These are phyloP conservation scores for Grosmannia serpens DNA, from an alignment of 2,329 filamentous ascomycete genomes.

Conservation along the genomic window DNA sequence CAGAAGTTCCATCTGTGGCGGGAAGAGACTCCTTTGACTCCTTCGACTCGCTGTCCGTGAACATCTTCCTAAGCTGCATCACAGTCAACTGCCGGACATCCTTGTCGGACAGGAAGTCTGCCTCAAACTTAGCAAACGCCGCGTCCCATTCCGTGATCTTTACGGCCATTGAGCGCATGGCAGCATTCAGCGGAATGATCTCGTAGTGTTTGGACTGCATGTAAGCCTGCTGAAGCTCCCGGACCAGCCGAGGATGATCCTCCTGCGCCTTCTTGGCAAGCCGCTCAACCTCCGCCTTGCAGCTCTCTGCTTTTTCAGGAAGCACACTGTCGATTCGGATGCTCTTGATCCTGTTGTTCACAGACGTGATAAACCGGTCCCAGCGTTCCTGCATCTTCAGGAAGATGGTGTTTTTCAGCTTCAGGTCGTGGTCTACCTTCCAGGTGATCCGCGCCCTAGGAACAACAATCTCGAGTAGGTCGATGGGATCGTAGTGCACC, in stretches of 20 bases:
- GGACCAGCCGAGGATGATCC: slow-evolving; percentile 63
- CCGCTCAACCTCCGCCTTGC: slow-evolving; percentile 68
- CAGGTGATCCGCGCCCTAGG: slow-evolving; percentile 84
- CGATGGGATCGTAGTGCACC: slow-evolving; percentile 86
- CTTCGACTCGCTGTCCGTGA: slow-evolving; percentile 78
- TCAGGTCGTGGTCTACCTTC: slow-evolving; percentile 93
- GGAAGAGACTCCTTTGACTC: slow-evolving; percentile 65
- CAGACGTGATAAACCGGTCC: slow-evolving; percentile 76
- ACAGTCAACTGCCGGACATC: slow-evolving; percentile 88
- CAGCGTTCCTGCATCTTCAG: slow-evolving; percentile 69
- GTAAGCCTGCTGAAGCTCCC: slow-evolving; percentile 78
- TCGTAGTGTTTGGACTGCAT: slow-evolving; percentile 94
- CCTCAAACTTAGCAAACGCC: slow-evolving; percentile 80
- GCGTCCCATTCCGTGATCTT: slow-evolving; percentile 91
- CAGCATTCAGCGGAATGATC: slow-evolving; percentile 82
- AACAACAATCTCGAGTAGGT: slow-evolving; percentile 88
- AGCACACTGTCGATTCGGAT: slow-evolving; percentile 88
- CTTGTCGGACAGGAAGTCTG: slow-evolving; percentile 90
- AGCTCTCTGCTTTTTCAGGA: slow-evolving; percentile 74
- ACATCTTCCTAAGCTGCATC: slow-evolving; percentile 87
- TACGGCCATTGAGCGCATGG: slow-evolving; percentile 82
- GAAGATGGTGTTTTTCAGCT: slow-evolving; percentile 86
- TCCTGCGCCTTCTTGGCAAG: slow-evolving; percentile 71
- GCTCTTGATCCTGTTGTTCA: slow-evolving; percentile 69
- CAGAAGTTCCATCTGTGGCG: slow-evolving; percentile 45